Conservation (phyloP, 73 alveolate species). For the Breviolum minutum region DNA sequence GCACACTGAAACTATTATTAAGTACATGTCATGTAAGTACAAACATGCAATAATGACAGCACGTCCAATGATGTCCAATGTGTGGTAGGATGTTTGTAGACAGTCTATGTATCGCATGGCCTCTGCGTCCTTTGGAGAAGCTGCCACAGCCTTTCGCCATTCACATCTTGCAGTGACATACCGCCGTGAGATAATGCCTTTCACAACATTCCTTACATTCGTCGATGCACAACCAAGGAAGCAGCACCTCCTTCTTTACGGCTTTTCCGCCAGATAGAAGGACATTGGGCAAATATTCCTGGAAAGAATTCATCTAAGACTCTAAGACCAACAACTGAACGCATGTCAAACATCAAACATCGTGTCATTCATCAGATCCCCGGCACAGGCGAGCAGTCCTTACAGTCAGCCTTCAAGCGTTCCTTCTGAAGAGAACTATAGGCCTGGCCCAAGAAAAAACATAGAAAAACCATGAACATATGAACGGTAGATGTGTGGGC, state of each 20-base stretch:
- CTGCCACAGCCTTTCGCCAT: constrained; percentile 36
- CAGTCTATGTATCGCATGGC: not conserved
- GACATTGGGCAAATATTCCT: constrained; percentile 79
- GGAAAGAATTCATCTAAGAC: too few relatives aligned
- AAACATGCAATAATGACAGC: too few relatives aligned
- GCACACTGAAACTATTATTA: too few relatives aligned
- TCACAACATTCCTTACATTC: not conserved
- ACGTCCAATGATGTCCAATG: too few relatives aligned
- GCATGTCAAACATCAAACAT: not conserved
- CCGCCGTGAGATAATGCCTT: not conserved
- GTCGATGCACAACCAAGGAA: not conserved
- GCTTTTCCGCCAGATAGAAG: constrained; percentile 31
- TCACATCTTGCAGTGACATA: not conserved
- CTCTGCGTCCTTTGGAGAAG: constrained; percentile 92
- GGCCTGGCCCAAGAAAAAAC: constrained; percentile 13
- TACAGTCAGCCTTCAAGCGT: constrained; percentile 87
- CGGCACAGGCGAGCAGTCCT: not conserved
- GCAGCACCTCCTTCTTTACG: constrained; percentile 55
- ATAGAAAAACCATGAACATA: not conserved
- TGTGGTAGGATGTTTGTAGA: too few relatives aligned
- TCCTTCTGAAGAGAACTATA: constrained; percentile 81
- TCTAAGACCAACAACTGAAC: too few relatives aligned
- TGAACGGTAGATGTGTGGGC: not conserved
- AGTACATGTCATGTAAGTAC: too few relatives aligned
- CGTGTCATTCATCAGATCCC: not conserved